Evolutionary conservation across 2,329 filamentous ascomycete genomes (phyloP).

Genomic region (Fusarium buharicum): DNA sequence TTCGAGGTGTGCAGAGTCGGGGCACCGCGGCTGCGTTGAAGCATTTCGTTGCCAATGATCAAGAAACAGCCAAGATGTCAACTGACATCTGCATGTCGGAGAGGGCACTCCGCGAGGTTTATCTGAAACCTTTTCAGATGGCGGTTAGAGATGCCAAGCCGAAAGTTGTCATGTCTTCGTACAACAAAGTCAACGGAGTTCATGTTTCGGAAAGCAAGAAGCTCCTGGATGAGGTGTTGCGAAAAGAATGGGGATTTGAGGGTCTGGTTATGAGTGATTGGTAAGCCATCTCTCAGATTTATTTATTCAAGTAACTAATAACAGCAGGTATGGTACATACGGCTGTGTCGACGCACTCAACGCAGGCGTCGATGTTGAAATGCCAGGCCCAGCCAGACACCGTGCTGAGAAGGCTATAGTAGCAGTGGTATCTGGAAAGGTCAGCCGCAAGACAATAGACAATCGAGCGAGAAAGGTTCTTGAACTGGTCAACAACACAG

Average conservation of each 20-base stretch:
- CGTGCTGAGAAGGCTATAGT: constrained; percentile 8
- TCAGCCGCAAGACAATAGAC: background rate
- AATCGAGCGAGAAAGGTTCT: constrained; percentile 16
- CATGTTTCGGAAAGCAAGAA: constrained; percentile 25
- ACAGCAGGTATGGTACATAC: constrained; percentile 23
- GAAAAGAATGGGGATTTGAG: constrained; percentile 22
- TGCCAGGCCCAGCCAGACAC: constrained; percentile 26
- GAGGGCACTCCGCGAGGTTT: constrained; percentile 69
- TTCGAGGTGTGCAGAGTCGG: constrained; percentile 48
- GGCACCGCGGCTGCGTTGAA: constrained; percentile 50
- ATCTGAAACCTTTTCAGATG: constrained; percentile 71
- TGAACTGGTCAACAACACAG: constrained; percentile 4
- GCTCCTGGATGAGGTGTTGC: constrained; percentile 13
- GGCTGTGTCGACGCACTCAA: constrained; percentile 17
- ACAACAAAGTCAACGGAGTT: constrained; percentile 56
- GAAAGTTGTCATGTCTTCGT: constrained; percentile 67
- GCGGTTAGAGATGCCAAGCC: constrained; percentile 65
- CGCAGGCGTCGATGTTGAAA: constrained; percentile 24
- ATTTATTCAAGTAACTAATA: background rate
- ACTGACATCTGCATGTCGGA: constrained; percentile 60
- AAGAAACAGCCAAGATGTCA: constrained; percentile 59
- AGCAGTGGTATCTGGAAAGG: constrained; percentile 18
- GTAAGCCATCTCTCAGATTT: background rate
- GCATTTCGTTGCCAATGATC: constrained; percentile 57
- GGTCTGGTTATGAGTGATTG: constrained; percentile 35